Percentiles rank a stretch among this genome's conserved stretches.
These are phyloP conservation scores for Spathaspora arborariae DNA, from an alignment of 805 yeast species.

Conservation along the genomic window DNA sequence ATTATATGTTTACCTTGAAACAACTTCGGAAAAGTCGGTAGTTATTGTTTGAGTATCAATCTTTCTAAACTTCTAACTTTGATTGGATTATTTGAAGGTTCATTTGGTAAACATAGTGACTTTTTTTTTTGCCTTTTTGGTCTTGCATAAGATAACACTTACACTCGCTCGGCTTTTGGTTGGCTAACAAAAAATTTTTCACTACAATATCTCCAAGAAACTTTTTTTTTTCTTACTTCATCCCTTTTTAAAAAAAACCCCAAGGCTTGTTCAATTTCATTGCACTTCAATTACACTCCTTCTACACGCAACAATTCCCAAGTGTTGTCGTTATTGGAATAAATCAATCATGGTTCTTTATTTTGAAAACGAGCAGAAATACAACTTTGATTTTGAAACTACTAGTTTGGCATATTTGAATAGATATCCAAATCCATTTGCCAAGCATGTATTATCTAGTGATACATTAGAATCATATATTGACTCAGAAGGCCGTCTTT, in stretches of 20 bases:
- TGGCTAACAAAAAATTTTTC: not conserved
- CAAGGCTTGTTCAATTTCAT: not conserved
- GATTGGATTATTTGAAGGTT: too few relatives aligned
- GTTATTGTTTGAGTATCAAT: too few relatives aligned
- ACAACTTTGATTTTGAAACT: slow-evolving; percentile 56
- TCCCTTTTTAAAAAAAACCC: not conserved
- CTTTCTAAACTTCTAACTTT: too few relatives aligned
- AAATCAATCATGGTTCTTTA: slow-evolving; percentile 41
- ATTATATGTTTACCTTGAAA: too few relatives aligned
- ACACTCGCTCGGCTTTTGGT: not conserved
- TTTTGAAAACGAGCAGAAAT: slow-evolving; percentile 28
- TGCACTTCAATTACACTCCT: not conserved
- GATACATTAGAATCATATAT: slow-evolving; percentile 68
- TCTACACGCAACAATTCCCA: too few relatives aligned
- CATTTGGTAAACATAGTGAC: too few relatives aligned
- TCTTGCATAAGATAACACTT: not conserved
- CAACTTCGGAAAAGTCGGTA: too few relatives aligned
- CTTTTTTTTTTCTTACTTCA: not conserved
- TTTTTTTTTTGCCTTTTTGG: too few relatives aligned
- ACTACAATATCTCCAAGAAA: not conserved
- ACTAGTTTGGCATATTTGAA: slow-evolving; percentile 72
- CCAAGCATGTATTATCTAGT: slow-evolving; percentile 77
- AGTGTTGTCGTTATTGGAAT: too few relatives aligned
- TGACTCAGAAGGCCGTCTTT: slow-evolving; percentile 60
- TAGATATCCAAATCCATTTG: slow-evolving; percentile 67